Conservation (phyloP, 768 basidiomycete species). For the Paxillus ammoniavirescens region DNA sequence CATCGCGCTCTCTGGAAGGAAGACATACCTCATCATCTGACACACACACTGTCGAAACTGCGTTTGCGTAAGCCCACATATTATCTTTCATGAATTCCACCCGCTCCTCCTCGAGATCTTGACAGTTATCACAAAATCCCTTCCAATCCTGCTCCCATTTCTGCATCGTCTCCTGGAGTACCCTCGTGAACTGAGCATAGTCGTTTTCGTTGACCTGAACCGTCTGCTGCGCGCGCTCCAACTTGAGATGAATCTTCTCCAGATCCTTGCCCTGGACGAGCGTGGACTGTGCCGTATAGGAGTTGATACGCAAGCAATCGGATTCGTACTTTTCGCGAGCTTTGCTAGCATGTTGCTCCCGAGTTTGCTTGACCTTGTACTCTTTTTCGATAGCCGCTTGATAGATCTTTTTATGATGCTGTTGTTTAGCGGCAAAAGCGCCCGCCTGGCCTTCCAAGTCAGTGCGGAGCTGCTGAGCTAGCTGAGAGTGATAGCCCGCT, state of each 20-base stretch:
- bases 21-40: constrained; percentile 85
- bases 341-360: constrained; percentile 82
- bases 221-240: constrained; percentile 86
- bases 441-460: constrained; percentile 69
- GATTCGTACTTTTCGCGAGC: constrained; percentile 92
- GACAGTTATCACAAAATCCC: constrained; percentile 88
- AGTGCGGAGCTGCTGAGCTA: constrained; percentile 71
- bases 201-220: constrained; percentile 91
- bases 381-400: constrained; percentile 84
- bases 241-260: constrained; percentile 83
- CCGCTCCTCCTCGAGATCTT: constrained; percentile 95
- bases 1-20: neutral
- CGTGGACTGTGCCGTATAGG: constrained; percentile 87
- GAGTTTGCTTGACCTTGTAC: constrained; percentile 85
- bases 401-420: constrained; percentile 68
- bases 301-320: constrained; percentile 92
- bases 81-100: constrained; percentile 93
- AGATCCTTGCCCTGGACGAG: constrained; percentile 92
- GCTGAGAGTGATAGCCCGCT: constrained; percentile 64
- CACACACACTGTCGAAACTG: constrained; percentile 94
- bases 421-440: constrained; percentile 62
- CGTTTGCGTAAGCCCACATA: constrained; percentile 95
- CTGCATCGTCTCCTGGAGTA: constrained; percentile 70
- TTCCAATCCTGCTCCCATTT: constrained; percentile 97
- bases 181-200: constrained; percentile 82